phyloP scores from a whole-genome alignment of 768 basidiomycete genomes.

The Ramaria sp. region DNA sequence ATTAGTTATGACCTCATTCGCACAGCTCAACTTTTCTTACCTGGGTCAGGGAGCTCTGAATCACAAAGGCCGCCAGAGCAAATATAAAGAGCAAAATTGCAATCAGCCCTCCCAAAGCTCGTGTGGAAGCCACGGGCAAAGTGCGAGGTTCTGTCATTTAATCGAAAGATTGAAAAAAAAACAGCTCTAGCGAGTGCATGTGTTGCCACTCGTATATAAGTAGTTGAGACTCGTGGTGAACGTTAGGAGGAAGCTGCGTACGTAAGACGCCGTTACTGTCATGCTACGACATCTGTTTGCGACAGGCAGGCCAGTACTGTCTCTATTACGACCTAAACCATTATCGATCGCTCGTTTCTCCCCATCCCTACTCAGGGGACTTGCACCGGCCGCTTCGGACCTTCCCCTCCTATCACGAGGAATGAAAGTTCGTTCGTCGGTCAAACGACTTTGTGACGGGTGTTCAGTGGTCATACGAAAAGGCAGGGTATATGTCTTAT shows the following conservation, averaged over 20 bases:
- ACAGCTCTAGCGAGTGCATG: slow-evolving; percentile 2
- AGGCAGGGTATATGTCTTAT: slow-evolving; percentile 86
- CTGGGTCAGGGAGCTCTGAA: slow-evolving; percentile 69
- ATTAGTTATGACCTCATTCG: neutral
- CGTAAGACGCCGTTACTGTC: slow-evolving; percentile 8
- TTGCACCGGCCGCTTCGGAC: slow-evolving; percentile 10
- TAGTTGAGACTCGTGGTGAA: too few relatives aligned
- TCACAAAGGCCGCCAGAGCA: slow-evolving; percentile 61
- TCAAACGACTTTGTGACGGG: slow-evolving; percentile 91
- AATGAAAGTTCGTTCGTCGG: slow-evolving; percentile 94
- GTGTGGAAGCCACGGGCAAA: slow-evolving; percentile 8
- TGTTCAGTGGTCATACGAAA: slow-evolving; percentile 84
- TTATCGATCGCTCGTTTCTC: slow-evolving; percentile 12
- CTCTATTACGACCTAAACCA: slow-evolving; percentile 31
- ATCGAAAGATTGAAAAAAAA: neutral
- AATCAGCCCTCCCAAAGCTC: slow-evolving; percentile 35
- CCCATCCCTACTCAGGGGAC: slow-evolving; percentile 20
- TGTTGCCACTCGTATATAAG: neutral
- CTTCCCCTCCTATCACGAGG: slow-evolving; percentile 43
- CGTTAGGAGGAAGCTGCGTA: neutral
- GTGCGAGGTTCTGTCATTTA: neutral
- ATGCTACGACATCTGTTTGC: slow-evolving; percentile 62
- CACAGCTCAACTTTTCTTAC: slow-evolving; percentile 25
- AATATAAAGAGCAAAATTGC: slow-evolving; percentile 47
- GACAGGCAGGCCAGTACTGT: slow-evolving; percentile 50